Conservation (phyloP, 2,329 filamentous ascomycete genomes). For the Thyridium curvatum region DNA sequence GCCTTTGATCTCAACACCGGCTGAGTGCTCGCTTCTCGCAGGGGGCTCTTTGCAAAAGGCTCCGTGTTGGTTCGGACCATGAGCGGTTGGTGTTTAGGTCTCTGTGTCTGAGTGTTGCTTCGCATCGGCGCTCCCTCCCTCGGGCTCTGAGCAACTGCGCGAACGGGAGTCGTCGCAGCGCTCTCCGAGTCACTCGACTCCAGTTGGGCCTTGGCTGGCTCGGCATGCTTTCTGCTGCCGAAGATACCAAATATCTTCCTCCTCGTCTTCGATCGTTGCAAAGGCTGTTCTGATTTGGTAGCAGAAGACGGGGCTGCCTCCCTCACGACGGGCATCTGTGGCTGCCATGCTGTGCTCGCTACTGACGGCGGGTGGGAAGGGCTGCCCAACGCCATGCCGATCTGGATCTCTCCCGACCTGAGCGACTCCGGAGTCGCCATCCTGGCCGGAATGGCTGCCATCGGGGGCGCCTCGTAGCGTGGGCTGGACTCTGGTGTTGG, state of each 20-base stretch:
- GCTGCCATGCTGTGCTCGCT: conserved; percentile 4
- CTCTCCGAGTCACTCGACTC: conserved; percentile 13
- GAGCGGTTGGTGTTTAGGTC: conserved; percentile 34
- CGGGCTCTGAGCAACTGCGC: conserved; percentile 1
- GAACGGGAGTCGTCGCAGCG: conserved; percentile 8
- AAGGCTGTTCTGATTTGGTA: conserved; percentile 8
- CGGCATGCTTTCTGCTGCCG: conserved; percentile 32
- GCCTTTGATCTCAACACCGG: conserved; percentile 11
- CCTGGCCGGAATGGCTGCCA: conserved; percentile 27
- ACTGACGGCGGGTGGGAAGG: conserved; percentile 40
- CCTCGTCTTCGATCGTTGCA: conserved; percentile 43
- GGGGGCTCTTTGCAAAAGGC: conserved; percentile 14
- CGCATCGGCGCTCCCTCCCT: conserved; percentile 17
- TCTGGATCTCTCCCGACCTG: conserved; percentile 40
- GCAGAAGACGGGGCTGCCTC: conserved; percentile 9
- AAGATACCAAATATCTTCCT: conserved; percentile 55
- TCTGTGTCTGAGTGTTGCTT: conserved; percentile 26
- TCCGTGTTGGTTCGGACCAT: conserved; percentile 36
- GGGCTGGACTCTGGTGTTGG: conserved; percentile 37
- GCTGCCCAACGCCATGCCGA: conserved; percentile 71
- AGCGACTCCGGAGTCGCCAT: conserved; percentile 37
- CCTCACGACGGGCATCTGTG: conserved; percentile 1
- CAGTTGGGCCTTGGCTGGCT: conserved; percentile 13
- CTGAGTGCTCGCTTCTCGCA: background rate
- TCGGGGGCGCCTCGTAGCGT: conserved; percentile 14